phyloP scores from a whole-genome alignment of 345 rosid genomes.

The Eucalyptus sp. region DNA sequence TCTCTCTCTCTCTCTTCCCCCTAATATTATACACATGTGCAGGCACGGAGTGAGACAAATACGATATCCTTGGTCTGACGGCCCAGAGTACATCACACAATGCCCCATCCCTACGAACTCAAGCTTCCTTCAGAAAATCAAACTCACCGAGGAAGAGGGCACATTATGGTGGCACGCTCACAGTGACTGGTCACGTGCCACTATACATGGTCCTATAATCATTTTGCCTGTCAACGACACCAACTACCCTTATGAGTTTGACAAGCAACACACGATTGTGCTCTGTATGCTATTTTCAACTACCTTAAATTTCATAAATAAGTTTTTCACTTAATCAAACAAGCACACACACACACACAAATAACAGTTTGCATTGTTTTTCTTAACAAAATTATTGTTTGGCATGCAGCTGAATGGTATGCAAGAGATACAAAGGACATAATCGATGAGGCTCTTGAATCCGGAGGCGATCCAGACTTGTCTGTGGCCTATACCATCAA shows the following conservation, averaged over 20 bases:
- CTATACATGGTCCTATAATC: neutral
- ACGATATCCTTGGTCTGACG: neutral
- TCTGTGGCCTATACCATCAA: neutral
- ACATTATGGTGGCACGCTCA: neutral
- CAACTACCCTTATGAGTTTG: neutral
- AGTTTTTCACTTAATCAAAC: neutral
- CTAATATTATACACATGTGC: neutral
- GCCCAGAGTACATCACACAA: neutral
- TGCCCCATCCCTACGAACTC: neutral
- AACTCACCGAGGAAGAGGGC: neutral
- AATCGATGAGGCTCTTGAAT: neutral
- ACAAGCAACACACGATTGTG: neutral
- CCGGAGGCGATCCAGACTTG: neutral
- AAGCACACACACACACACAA: neutral
- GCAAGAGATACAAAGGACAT: neutral
- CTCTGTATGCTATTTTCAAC: neutral
- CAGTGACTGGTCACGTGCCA: neutral
- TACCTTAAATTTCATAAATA: neutral
- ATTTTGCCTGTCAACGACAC: neutral
- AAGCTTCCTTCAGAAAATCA: neutral
- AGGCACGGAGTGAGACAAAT: neutral
- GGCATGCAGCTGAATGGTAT: neutral
- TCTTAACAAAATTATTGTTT: neutral
- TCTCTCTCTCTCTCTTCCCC: neutral
- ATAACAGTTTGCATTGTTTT: neutral